phyloP scores from a whole-genome alignment of 2,329 filamentous ascomycete species.

The Keithomyces neogunnii region DNA sequence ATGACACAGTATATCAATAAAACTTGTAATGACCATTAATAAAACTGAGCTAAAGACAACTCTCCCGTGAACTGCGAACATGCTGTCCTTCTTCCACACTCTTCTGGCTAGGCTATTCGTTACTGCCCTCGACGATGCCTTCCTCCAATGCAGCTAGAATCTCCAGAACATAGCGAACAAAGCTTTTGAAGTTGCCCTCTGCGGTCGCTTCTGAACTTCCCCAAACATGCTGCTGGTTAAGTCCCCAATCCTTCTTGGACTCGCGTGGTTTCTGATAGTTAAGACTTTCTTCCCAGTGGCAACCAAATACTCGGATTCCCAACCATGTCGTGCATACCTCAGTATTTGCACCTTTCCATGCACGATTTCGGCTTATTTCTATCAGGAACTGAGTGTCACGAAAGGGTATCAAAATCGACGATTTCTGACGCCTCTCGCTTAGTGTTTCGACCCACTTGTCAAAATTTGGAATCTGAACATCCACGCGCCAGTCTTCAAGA shows the following conservation, averaged over 20 bases:
- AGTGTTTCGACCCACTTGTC: slow-evolving; percentile 1
- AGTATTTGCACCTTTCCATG: slow-evolving; percentile 16
- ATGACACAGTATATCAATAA: background rate
- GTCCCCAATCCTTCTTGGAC: slow-evolving; percentile 22
- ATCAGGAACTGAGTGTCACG: slow-evolving; percentile 22
- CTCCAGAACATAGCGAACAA: slow-evolving; percentile 22
- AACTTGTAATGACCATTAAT: background rate
- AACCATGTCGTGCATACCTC: slow-evolving; percentile 15
- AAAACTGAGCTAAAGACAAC: background rate
- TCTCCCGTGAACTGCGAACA: background rate
- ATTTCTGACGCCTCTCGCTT: slow-evolving; percentile 16
- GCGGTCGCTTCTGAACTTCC: slow-evolving; percentile 16
- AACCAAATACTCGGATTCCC: slow-evolving; percentile 23
- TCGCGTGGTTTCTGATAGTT: slow-evolving; percentile 17
- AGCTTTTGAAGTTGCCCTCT: slow-evolving; percentile 18
- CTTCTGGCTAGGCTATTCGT: background rate
- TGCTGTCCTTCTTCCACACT: background rate
- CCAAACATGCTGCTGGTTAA: slow-evolving; percentile 22
- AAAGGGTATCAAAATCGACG: slow-evolving; percentile 20
- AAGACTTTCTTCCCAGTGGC: slow-evolving; percentile 28
- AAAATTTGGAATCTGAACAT: background rate
- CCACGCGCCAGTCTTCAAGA: background rate
- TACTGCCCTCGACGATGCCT: background rate
- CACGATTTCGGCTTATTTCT: slow-evolving; percentile 22
- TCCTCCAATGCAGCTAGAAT: slow-evolving; percentile 17